These are phyloP conservation scores for Cylindricascospora bacillispora DNA, from an alignment of 1,139 yeast genomes.

Conservation along the genomic window DNA sequence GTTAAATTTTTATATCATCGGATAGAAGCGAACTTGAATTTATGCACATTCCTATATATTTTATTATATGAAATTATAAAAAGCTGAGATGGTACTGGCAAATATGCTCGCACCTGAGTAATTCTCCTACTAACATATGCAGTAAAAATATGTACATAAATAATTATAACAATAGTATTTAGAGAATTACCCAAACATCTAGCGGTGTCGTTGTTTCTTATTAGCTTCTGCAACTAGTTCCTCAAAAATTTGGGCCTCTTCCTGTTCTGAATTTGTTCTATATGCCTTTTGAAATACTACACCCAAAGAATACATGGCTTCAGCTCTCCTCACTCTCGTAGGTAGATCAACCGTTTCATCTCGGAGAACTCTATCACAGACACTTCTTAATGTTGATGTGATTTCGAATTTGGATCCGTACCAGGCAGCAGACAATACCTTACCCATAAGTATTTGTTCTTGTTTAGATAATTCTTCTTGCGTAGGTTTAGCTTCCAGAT, in stretches of 20 bases:
- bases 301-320: slow-evolving; percentile 64
- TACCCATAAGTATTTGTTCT: slow-evolving; percentile 80
- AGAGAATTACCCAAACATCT: too few species aligned
- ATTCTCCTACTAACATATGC: too few species aligned
- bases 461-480: slow-evolving; percentile 73
- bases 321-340: slow-evolving; percentile 64
- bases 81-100: too few species aligned
- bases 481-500: slow-evolving; percentile 44
- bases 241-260: slow-evolving; percentile 84
- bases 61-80: too few species aligned
- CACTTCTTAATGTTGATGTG: slow-evolving; percentile 75
- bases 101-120: too few species aligned
- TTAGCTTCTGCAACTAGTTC: slow-evolving; percentile 86
- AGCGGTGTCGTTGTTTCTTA: slow-evolving; percentile 41
- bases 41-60: too few species aligned
- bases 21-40: too few species aligned
- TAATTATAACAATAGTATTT: too few species aligned
- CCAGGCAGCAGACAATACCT: slow-evolving; percentile 93
- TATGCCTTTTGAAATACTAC: slow-evolving; percentile 51
- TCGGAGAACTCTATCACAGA: slow-evolving; percentile 68
- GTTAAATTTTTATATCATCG: too few species aligned
- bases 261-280: slow-evolving; percentile 76
- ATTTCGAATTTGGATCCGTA: slow-evolving; percentile 84
- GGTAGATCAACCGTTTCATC: slow-evolving; percentile 42
- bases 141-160: too few species aligned